Evolutionary conservation across 2,329 filamentous ascomycete genomes (phyloP).

Genomic region (Myriangium duriaei): DNA sequence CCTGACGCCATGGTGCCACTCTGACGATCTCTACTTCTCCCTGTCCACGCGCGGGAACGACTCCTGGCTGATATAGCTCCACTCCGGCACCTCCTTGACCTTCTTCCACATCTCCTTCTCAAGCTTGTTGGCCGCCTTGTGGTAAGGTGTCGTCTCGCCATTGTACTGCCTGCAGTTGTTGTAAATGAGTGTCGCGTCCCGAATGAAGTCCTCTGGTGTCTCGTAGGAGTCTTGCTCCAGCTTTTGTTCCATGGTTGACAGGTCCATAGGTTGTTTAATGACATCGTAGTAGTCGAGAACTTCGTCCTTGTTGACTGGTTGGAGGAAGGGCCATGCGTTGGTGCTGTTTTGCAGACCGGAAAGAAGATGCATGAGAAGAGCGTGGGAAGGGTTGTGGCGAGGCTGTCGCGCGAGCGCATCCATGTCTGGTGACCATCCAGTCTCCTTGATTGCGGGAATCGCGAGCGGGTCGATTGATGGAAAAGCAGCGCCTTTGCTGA

Average conservation of each 20-base stretch:
- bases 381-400: slow-evolving; percentile 92
- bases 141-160: slow-evolving; percentile 86
- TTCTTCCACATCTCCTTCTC: slow-evolving; percentile 93
- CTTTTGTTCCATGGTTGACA: slow-evolving; percentile 90
- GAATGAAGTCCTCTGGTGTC: slow-evolving; percentile 83
- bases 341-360: slow-evolving; percentile 92
- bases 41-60: slow-evolving; percentile 16
- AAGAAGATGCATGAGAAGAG: slow-evolving; percentile 79
- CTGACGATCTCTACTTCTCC: neutral
- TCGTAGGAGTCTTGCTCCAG: slow-evolving; percentile 87
- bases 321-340: slow-evolving; percentile 86
- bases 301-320: slow-evolving; percentile 88
- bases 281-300: slow-evolving; percentile 99
- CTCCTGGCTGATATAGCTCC: slow-evolving; percentile 39
- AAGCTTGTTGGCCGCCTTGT: slow-evolving; percentile 85
- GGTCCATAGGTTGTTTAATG: slow-evolving; percentile 95
- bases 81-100: slow-evolving; percentile 84
- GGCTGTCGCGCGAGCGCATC: slow-evolving; percentile 90
- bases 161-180: slow-evolving; percentile 95
- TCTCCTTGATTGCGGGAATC: slow-evolving; percentile 76
- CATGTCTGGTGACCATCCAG: slow-evolving; percentile 96
- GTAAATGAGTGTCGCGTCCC: slow-evolving; percentile 79
- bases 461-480: slow-evolving; percentile 69
- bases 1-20: no score
- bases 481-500: slow-evolving; percentile 36